These are phyloP conservation scores for Lanmaoa rubissima DNA, from an alignment of 768 basidiomycete species.

Conservation along the genomic window DNA sequence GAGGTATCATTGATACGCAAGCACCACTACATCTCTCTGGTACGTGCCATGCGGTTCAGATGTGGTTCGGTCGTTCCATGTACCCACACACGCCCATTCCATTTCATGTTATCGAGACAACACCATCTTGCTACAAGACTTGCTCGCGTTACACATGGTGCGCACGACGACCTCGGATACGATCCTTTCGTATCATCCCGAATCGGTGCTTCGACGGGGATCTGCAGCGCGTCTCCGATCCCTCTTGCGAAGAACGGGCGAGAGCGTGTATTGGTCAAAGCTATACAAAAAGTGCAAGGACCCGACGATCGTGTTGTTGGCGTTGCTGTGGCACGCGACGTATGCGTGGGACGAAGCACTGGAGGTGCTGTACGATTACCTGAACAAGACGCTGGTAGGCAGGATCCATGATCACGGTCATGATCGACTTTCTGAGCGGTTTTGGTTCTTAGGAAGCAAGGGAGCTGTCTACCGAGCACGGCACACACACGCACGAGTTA, in stretches of 20 bases:
- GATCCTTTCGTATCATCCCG: slow-evolving; percentile 14
- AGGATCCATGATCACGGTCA: neutral
- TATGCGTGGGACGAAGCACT: slow-evolving; percentile 57
- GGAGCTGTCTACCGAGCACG: neutral
- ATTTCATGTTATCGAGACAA: neutral
- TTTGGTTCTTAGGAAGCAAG: neutral
- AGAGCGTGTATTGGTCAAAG: slow-evolving; percentile 9
- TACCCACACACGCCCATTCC: neutral
- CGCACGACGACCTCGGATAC: slow-evolving; percentile 15
- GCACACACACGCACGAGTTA: neutral
- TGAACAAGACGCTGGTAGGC: slow-evolving; percentile 1
- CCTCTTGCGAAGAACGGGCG: slow-evolving; percentile 3
- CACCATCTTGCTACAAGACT: slow-evolving; percentile 32
- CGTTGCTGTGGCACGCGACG: slow-evolving; percentile 49
- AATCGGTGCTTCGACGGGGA: neutral
- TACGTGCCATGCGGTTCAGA: slow-evolving; percentile 14
- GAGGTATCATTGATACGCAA: neutral
- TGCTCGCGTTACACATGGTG: slow-evolving; percentile 50
- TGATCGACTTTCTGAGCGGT: neutral
- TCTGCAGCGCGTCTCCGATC: slow-evolving; percentile 8
- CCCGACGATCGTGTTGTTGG: slow-evolving; percentile 49
- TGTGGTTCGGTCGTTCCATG: neutral
- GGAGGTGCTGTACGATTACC: slow-evolving; percentile 33
- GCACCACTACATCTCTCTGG: slow-evolving; percentile 32
- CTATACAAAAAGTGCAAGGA: slow-evolving; percentile 28